Evolutionary conservation across 306 rosid genomes (phyloP).

Genomic region (Lathyrus oleraceus): DNA sequence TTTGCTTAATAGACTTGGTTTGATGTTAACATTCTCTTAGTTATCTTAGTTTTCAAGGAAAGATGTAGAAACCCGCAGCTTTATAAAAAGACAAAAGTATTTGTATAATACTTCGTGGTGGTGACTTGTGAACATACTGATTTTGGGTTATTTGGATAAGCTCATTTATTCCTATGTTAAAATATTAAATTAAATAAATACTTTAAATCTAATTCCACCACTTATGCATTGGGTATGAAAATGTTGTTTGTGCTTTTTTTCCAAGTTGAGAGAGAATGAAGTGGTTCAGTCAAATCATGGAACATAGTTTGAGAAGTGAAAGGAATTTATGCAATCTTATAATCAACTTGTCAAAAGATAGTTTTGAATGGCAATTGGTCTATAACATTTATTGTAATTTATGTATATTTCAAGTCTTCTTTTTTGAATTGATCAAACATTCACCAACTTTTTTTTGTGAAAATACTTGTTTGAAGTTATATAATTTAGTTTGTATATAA

Average conservation of each 20-base stretch:
- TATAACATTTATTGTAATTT: constrained; percentile 11
- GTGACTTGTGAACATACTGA: constrained; percentile 2
- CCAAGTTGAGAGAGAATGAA: constrained; percentile 16
- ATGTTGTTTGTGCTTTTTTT: background rate
- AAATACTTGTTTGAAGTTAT: background rate
- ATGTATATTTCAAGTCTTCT: constrained; percentile 14
- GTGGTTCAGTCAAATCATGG: constrained; percentile 38
- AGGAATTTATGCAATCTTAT: constrained; percentile 22
- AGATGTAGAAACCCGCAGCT: constrained; percentile 35
- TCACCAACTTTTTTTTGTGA: constrained; percentile 11
- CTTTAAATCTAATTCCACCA: background rate
- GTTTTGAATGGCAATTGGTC: constrained; percentile 25
- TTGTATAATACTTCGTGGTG: constrained; percentile 25
- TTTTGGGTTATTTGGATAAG: constrained; percentile 16
- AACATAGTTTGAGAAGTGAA: constrained; percentile 1
- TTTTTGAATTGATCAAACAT: constrained; percentile 6
- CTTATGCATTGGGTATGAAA: constrained; percentile 17
- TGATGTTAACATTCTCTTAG: constrained; percentile 31
- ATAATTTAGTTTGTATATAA: background rate
- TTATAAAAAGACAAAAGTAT: constrained; percentile 27
- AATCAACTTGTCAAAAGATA: constrained; percentile 26
- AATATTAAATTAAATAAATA: too few relatives aligned
- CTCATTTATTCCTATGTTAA: constrained; percentile 24
- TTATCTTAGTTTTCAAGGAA: constrained; percentile 13
- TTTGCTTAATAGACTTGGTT: constrained; percentile 23